These are phyloP conservation scores for Pseudogymnoascus sp. DNA, from an alignment of 2,329 filamentous ascomycete genomes.

Conservation along the genomic window DNA sequence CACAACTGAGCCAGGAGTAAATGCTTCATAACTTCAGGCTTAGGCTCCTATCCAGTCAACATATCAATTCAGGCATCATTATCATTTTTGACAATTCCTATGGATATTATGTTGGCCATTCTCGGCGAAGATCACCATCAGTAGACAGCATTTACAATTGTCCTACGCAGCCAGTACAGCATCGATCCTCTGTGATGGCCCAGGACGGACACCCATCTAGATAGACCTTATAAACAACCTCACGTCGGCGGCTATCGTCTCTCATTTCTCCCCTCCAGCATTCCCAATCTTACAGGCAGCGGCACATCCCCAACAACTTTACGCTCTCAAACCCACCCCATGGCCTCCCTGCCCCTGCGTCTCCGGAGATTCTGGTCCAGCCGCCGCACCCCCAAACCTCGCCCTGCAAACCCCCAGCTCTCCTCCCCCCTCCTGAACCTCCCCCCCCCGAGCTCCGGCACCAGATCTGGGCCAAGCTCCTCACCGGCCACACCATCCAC, in stretches of 20 bases:
- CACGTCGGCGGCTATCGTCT: background rate
- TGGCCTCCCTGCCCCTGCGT: background rate
- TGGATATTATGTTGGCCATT: too few relatives aligned
- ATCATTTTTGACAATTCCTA: too few relatives aligned
- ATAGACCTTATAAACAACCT: background rate
- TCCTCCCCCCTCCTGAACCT: slow-evolving; percentile 4
- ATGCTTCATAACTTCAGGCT: too few relatives aligned
- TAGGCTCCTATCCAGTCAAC: too few relatives aligned
- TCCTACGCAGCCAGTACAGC: too few relatives aligned
- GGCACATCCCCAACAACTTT: background rate
- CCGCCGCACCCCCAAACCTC: background rate
- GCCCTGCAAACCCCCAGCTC: background rate
- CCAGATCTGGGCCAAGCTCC: slow-evolving; percentile 15
- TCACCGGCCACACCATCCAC: slow-evolving; percentile 14
- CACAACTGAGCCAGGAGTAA: too few relatives aligned
- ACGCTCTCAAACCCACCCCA: background rate
- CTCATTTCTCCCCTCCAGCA: background rate
- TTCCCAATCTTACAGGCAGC: background rate
- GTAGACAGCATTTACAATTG: too few relatives aligned
- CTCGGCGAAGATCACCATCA: too few relatives aligned
- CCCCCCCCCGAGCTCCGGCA: slow-evolving; percentile 16
- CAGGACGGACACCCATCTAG: too few relatives aligned
- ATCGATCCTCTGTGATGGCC: too few relatives aligned
- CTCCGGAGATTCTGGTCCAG: background rate
- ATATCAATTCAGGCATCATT: too few relatives aligned